Evolutionary conservation across 805 yeast genomes (phyloP).

Genomic region (Kodamaea sagamina): DNA sequence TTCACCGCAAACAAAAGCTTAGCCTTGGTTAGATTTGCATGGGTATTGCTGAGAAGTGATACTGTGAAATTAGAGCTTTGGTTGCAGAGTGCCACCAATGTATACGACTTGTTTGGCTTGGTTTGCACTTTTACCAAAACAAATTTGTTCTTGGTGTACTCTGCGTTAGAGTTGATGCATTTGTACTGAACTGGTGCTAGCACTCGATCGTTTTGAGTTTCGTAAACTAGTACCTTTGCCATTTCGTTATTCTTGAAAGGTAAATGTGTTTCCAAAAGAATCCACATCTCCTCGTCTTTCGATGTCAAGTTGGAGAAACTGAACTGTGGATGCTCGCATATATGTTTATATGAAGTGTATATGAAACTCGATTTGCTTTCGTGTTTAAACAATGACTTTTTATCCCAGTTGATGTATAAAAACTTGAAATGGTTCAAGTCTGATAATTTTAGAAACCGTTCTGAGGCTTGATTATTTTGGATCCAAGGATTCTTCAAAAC

Average conservation of each 20-base stretch:
- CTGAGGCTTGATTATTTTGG: conserved; percentile 17
- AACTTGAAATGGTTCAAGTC: conserved; percentile 42
- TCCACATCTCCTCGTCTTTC: conserved; percentile 33
- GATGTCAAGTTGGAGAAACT: background rate
- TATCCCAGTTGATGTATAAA: conserved; percentile 71
- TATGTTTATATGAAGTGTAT: conserved; percentile 15
- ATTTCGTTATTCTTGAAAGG: conserved; percentile 17
- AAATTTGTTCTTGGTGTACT: conserved; percentile 38
- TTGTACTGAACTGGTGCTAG: conserved; percentile 28
- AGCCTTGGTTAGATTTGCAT: conserved; percentile 33
- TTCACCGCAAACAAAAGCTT: conserved; percentile 20
- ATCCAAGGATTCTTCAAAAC: conserved; percentile 43
- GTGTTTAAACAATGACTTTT: conserved; percentile 25
- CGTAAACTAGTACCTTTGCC: conserved; percentile 19
- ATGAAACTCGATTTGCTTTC: conserved; percentile 26
- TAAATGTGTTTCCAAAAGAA: conserved; percentile 54
- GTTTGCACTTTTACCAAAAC: conserved; percentile 33
- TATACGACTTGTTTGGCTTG: conserved; percentile 28
- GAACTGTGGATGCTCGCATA: conserved; percentile 34
- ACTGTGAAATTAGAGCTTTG: conserved; percentile 29
- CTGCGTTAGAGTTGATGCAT: conserved; percentile 21
- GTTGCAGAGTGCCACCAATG: conserved; percentile 24
- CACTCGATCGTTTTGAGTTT: conserved; percentile 35
- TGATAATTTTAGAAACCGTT: conserved; percentile 21
- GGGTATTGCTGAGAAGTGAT: conserved; percentile 29